Percentiles rank a stretch among this genome's conserved stretches.
Conservation (phyloP, 1,139 yeast species). For the Saccharomycopsis crataegensis region DNA sequence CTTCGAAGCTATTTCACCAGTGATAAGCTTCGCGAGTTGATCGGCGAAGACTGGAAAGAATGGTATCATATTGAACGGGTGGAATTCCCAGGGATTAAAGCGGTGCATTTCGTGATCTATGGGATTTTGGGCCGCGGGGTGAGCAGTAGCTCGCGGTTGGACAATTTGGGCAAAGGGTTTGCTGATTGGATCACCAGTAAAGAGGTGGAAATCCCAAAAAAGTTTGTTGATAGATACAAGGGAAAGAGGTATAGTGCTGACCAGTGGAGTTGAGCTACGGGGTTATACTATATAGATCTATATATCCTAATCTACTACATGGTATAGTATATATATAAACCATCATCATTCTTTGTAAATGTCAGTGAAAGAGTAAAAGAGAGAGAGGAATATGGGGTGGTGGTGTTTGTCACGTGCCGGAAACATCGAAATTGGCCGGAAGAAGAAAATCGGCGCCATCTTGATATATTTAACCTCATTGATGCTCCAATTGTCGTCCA, state of each 20-base stretch:
- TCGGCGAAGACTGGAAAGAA: constrained; percentile 21
- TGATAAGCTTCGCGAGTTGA: constrained; percentile 15
- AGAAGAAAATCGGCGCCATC: no score
- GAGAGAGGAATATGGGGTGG: no score
- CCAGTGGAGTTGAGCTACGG: no score
- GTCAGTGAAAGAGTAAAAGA: no score
- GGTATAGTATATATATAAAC: neutral
- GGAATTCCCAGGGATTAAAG: constrained; percentile 21
- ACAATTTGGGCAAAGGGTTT: constrained; percentile 22
- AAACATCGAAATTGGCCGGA: no score
- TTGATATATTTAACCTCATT: no score
- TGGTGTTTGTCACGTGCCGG: no score
- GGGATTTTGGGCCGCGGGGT: constrained; percentile 23
- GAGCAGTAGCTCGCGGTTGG: constrained; percentile 20
- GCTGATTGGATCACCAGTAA: constrained; percentile 20
- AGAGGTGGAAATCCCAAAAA: constrained; percentile 4
- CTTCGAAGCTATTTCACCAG: constrained; percentile 22
- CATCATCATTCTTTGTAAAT: no score
- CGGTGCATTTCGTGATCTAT: constrained; percentile 23
- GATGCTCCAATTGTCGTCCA: no score
- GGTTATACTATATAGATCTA: no score
- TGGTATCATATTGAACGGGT: constrained; percentile 20
- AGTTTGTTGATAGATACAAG: constrained; percentile 13
- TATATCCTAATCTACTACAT: neutral
- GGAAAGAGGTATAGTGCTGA: constrained; percentile 4